A percentile compares a stretch with the other conserved stretches of the same genome.
These are phyloP conservation scores for Phytophthora chlamydospora DNA, from an alignment of 352 stramenopile genomes.

Conservation along the genomic window DNA sequence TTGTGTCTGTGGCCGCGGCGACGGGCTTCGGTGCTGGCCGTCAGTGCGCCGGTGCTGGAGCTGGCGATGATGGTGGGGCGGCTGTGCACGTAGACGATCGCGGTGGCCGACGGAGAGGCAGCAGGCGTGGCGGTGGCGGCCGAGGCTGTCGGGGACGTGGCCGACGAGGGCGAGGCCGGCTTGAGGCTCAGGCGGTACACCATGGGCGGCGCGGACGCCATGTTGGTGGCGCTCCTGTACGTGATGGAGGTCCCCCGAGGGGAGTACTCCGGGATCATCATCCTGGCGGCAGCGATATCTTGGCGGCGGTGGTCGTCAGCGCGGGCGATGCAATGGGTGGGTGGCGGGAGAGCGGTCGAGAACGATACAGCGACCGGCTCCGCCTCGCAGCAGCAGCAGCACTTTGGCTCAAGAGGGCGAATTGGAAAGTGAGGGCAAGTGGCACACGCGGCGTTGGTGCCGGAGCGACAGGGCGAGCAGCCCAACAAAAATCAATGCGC, in stretches of 20 bases:
- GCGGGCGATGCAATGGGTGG: background rate
- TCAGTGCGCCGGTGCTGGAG: constrained; percentile 30
- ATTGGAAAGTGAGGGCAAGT: constrained; percentile 30
- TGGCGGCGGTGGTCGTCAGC: constrained; percentile 10
- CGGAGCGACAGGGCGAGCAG: constrained; percentile 35
- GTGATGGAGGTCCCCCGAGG: constrained; percentile 46
- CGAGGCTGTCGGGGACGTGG: constrained; percentile 15
- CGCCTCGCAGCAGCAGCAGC: constrained; percentile 2
- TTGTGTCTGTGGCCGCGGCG: constrained; percentile 51
- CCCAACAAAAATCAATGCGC: constrained; percentile 24
- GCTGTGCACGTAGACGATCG: constrained; percentile 26
- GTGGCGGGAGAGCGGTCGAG: constrained; percentile 18
- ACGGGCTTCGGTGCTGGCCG: constrained; percentile 13
- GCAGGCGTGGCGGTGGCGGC: constrained; percentile 9
- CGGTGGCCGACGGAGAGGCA: constrained; percentile 15
- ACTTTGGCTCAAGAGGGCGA: constrained; percentile 15
- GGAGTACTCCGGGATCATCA: constrained; percentile 55
- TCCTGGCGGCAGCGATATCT: constrained; percentile 33
- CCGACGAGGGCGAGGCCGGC: constrained; percentile 26
- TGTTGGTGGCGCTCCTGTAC: constrained; percentile 23
- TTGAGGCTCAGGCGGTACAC: constrained; percentile 52
- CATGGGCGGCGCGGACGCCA: constrained; percentile 25
- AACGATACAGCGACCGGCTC: constrained; percentile 39
- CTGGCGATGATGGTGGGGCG: constrained; percentile 27
- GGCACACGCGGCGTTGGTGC: constrained; percentile 14